A percentile compares a stretch with the other conserved stretches of the same genome.
Evolutionary conservation across 1,139 yeast genomes (phyloP).

Genomic region (Debaryomycetaceae sp.): DNA sequence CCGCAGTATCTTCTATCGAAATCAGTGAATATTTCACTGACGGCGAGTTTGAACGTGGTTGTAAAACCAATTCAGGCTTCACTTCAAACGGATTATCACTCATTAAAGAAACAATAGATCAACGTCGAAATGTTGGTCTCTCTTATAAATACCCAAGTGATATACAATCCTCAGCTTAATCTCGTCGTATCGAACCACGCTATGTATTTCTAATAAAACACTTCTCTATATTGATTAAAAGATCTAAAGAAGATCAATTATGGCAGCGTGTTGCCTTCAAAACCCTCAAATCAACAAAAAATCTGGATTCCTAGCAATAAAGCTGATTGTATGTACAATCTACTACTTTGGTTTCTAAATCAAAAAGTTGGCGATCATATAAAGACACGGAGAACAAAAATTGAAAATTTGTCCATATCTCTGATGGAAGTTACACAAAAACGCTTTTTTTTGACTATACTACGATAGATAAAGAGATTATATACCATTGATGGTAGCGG

Average conservation of each 20-base stretch:
- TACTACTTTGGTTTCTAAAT: not conserved
- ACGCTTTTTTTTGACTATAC: not conserved
- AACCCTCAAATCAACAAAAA: not conserved
- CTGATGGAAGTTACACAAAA: not conserved
- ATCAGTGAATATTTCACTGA: constrained; percentile 56
- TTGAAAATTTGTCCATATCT: not conserved
- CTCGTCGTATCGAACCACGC: too few species aligned
- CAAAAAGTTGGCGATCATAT: not conserved
- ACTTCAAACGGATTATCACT: constrained; percentile 15
- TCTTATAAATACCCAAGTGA: too few species aligned
- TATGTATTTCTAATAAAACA: too few species aligned
- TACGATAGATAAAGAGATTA: not conserved
- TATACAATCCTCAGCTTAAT: too few species aligned
- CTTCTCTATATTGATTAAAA: too few species aligned
- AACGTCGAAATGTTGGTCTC: too few species aligned
- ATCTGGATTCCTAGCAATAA: not conserved
- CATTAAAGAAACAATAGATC: too few species aligned
- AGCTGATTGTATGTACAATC: not conserved
- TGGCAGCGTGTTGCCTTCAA: not conserved
- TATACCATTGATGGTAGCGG: constrained; percentile 33
- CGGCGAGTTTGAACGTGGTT: constrained; percentile 29
- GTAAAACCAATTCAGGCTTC: constrained; percentile 14
- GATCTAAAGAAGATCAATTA: too few species aligned
- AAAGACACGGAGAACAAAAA: not conserved
- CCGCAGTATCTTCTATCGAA: constrained; percentile 59